Evolutionary conservation across 2,329 filamentous ascomycete species (phyloP), one percentile per base, ranked within the genome.

Genomic region (Byssochlamys sp.): DNA sequence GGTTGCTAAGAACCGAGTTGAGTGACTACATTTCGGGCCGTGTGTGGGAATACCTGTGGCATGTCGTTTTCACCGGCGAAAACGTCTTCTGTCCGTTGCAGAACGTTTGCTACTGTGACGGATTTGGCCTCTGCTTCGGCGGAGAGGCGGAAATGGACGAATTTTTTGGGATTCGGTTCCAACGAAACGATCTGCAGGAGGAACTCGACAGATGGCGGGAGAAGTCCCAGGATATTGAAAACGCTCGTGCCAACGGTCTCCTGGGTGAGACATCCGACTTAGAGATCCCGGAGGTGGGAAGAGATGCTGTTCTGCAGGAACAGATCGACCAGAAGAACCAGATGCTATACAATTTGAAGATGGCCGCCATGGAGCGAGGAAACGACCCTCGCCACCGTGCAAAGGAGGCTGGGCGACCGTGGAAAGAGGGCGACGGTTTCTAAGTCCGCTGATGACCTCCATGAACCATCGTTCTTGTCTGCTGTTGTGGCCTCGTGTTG

Each of bases 41-140:
- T 2, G 75, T 85, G 14, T 85, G 82, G 74, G 84, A 86, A 66
- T 85, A 86, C 65, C 69, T 84, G 1, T 86, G 84, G 84, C 82
- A 85, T 59, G 82, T 79, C 58, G 76, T 86, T 12, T 86, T 85
- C 66, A 81, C 81, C 0, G 80, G 78, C 1, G 59, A 77, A 50
- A 64, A 69, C 12, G 69, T 73, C 27, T 64, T 74, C 50, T 81
- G 78, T 57, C 75, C 77, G 2, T 69, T 70, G 29, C 80, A 84
- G 70, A 75, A 80, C 57, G 69, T 80, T 0, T 87, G 84, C 70
- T 84, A 84, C 60, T 87, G 84, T 66, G 83, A 86, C 59, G 83
- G 81, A 4, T 87, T 80, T 54, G 84, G 84, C 1, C 70, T 82
- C 9, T 87, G 84, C 64, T 86, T 85, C 61, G 81, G 78, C 10